These are phyloP conservation scores for Aspergillus sparsus DNA, from an alignment of 495 filamentous ascomycete genomes.

Conservation along the genomic window DNA sequence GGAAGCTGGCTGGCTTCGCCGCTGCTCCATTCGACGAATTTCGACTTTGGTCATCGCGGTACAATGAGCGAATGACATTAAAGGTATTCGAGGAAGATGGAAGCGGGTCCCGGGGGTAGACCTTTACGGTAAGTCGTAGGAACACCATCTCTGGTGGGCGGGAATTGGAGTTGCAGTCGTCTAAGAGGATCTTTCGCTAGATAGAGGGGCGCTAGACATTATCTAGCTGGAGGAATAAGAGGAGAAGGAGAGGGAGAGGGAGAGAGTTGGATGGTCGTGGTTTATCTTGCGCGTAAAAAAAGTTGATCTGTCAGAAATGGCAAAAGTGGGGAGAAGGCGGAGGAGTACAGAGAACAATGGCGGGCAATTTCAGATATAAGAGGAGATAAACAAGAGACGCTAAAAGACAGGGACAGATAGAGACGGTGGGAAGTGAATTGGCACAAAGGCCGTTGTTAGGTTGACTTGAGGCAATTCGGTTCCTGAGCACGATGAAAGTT, in stretches of 20 bases:
- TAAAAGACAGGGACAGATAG: neutral
- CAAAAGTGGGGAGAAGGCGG: neutral
- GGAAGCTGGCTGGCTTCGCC: slow-evolving; percentile 32
- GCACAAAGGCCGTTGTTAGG: slow-evolving; percentile 6
- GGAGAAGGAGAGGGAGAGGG: neutral
- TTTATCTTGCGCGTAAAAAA: slow-evolving; percentile 1
- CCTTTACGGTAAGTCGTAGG: slow-evolving; percentile 39
- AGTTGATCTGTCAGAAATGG: slow-evolving; percentile 9
- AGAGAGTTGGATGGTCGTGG: neutral
- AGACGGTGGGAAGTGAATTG: neutral
- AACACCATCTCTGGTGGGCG: slow-evolving; percentile 34
- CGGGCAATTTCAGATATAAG: neutral
- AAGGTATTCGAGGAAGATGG: slow-evolving; percentile 5
- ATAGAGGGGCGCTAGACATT: neutral
- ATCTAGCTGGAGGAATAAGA: neutral
- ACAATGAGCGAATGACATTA: slow-evolving; percentile 17
- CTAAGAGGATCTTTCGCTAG: neutral
- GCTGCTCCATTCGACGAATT: neutral
- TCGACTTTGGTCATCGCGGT: slow-evolving; percentile 19
- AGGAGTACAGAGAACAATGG: neutral
- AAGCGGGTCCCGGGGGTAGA: slow-evolving; percentile 36
- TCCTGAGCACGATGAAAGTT: neutral
- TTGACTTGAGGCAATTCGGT: too few species aligned
- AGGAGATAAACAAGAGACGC: neutral
- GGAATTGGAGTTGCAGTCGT: slow-evolving; percentile 2